Conservation (phyloP, 768 basidiomycete species). For the Saitozyma sp. region DNA sequence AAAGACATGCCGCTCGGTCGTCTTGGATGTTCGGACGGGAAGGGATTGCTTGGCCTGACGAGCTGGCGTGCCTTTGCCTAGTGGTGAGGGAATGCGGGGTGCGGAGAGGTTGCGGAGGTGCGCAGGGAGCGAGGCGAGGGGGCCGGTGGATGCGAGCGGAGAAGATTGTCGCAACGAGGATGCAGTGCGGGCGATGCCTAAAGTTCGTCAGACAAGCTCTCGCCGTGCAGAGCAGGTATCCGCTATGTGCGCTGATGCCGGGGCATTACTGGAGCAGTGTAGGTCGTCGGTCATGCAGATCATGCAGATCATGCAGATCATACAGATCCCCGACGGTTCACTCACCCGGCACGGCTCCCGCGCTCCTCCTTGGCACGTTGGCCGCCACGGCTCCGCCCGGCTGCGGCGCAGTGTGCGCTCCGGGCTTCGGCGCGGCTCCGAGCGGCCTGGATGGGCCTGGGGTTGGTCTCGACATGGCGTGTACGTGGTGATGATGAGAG, state of each 20-base stretch:
- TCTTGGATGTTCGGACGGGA: slow-evolving; percentile 73
- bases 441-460: slow-evolving; percentile 37
- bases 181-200: slow-evolving; percentile 49
- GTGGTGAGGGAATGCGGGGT: slow-evolving; percentile 46
- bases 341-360: slow-evolving; percentile 48
- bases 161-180: slow-evolving; percentile 45
- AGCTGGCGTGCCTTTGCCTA: slow-evolving; percentile 49
- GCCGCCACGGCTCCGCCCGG: slow-evolving; percentile 27
- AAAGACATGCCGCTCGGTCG: slow-evolving; percentile 83
- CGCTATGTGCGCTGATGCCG: too few species aligned
- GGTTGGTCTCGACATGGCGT: slow-evolving; percentile 38
- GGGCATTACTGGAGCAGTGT: too few species aligned
- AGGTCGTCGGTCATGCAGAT: too few species aligned
- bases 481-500: neutral
- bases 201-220: neutral
- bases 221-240: neutral
- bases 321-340: neutral
- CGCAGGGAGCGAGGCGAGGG: slow-evolving; percentile 44
- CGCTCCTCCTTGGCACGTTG: slow-evolving; percentile 38
- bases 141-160: slow-evolving; percentile 16
- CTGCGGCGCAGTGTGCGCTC: slow-evolving; percentile 18
- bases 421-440: slow-evolving; percentile 25
- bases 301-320: too few species aligned
- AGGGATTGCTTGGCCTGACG: slow-evolving; percentile 38
- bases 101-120: slow-evolving; percentile 46